These are phyloP conservation scores for Curvularia sp. DNA, from an alignment of 2,329 filamentous ascomycete genomes.

Conservation along the genomic window DNA sequence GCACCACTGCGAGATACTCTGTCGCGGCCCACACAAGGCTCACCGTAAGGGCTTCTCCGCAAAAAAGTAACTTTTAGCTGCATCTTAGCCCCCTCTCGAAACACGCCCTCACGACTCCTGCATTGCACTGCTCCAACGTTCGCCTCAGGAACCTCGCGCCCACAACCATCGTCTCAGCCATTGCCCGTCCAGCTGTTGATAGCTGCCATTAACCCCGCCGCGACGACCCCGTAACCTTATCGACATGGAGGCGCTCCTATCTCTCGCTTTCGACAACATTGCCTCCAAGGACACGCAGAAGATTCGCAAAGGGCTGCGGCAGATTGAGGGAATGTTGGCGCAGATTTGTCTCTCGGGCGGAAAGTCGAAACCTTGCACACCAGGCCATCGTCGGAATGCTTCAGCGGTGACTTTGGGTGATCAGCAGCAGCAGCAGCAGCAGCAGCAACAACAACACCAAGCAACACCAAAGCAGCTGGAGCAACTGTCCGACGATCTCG, in stretches of 20 bases:
- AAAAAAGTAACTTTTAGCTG: constrained; percentile 39
- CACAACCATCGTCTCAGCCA: constrained; percentile 13
- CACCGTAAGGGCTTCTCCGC: constrained; percentile 39
- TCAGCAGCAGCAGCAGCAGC: constrained; percentile 24
- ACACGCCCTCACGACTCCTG: constrained; percentile 28
- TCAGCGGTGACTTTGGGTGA: constrained; percentile 49
- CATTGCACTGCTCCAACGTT: constrained; percentile 23
- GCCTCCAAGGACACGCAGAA: constrained; percentile 90
- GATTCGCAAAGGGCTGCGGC: constrained; percentile 90
- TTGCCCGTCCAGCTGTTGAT: constrained; percentile 8
- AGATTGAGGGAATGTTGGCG: constrained; percentile 91
- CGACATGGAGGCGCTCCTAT: constrained; percentile 87
- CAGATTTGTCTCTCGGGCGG: constrained; percentile 82
- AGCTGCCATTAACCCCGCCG: constrained; percentile 14
- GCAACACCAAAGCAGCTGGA: constrained; percentile 60
- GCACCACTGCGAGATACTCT: constrained; percentile 23
- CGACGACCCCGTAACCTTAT: constrained; percentile 12
- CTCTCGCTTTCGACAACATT: constrained; percentile 93
- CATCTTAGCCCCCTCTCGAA: constrained; percentile 29
- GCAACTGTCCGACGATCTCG: constrained; percentile 80
- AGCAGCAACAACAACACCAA: constrained; percentile 41
- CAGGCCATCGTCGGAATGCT: constrained; percentile 46
- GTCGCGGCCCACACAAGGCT: constrained; percentile 35
- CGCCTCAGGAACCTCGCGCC: constrained; percentile 20
- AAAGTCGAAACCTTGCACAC: constrained; percentile 43